Evolutionary conservation across 805 yeast species (phyloP).

Genomic region (Ogataea henricii): DNA sequence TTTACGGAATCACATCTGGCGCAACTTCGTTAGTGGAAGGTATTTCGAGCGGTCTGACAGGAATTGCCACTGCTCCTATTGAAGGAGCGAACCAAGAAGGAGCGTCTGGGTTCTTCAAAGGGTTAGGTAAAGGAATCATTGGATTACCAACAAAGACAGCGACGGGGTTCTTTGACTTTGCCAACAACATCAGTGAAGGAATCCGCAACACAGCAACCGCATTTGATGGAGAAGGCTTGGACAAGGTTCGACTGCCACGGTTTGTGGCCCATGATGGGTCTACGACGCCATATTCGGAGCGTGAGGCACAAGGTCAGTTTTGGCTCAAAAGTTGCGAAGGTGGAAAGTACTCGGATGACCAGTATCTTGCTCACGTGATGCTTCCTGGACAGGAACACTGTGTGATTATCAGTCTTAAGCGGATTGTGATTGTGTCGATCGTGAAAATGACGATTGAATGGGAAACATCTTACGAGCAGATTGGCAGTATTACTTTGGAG

Average conservation of each 20-base stretch:
- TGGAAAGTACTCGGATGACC: constrained; percentile 70
- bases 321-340: constrained; percentile 87
- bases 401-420: constrained; percentile 71
- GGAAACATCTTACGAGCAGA: constrained; percentile 64
- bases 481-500: constrained; percentile 74
- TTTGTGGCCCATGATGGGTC: constrained; percentile 69
- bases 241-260: constrained; percentile 81
- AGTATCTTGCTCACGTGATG: constrained; percentile 82
- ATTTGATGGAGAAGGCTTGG: constrained; percentile 75
- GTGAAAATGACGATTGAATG: constrained; percentile 65
- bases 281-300: constrained; percentile 69
- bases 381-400: constrained; percentile 79
- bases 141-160: constrained; percentile 97
- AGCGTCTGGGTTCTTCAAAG: constrained; percentile 88
- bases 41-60: constrained; percentile 82
- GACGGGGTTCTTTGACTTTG: constrained; percentile 89
- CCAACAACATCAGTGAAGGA: constrained; percentile 91
- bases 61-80: constrained; percentile 87
- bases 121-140: constrained; percentile 90
- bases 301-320: constrained; percentile 92
- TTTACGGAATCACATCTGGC: constrained; percentile 81
- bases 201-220: constrained; percentile 90
- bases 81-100: constrained; percentile 91
- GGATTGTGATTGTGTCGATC: constrained; percentile 68
- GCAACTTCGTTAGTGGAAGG: constrained; percentile 89